These are phyloP conservation scores for Phaffia tasmanica DNA, from an alignment of 768 basidiomycete genomes.

Conservation along the genomic window DNA sequence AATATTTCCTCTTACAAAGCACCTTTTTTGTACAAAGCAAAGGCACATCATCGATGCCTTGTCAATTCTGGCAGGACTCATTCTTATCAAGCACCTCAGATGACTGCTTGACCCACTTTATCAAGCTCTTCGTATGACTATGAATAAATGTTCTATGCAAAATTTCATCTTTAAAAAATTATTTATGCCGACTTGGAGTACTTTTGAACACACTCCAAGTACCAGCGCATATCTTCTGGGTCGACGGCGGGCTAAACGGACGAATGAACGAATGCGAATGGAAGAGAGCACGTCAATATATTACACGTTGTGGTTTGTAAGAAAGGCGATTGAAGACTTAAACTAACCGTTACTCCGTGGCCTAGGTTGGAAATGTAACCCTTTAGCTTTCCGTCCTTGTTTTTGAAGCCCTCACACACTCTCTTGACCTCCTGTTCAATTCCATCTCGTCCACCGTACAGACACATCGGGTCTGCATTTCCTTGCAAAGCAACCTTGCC, in stretches of 20 bases:
- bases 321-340: not conserved
- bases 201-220: slow-evolving; percentile 59
- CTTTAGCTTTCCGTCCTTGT: slow-evolving; percentile 44
- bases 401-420: slow-evolving; percentile 62
- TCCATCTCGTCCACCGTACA: slow-evolving; percentile 74
- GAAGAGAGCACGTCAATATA: not conserved
- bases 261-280: not conserved
- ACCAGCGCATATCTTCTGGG: slow-evolving; percentile 83
- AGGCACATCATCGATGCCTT: too few species aligned
- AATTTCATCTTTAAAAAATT: not conserved
- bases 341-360: slow-evolving; percentile 72
- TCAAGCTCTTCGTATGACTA: too few species aligned
- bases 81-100: too few species aligned
- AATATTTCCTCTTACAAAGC: too few species aligned
- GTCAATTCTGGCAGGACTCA: too few species aligned
- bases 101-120: too few species aligned
- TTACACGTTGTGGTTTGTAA: not conserved
- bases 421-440: slow-evolving; percentile 77
- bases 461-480: slow-evolving; percentile 77
- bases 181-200: slow-evolving; percentile 27
- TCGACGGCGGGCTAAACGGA: slow-evolving; percentile 46
- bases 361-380: slow-evolving; percentile 98
- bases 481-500: slow-evolving; percentile 62
- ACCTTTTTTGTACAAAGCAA: too few species aligned
- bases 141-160: too few species aligned